Evolutionary conservation across 2,329 filamentous ascomycete genomes (phyloP), one percentile per base, ranked within the genome.

Genomic region (Colletotrichum spaethianum): DNA sequence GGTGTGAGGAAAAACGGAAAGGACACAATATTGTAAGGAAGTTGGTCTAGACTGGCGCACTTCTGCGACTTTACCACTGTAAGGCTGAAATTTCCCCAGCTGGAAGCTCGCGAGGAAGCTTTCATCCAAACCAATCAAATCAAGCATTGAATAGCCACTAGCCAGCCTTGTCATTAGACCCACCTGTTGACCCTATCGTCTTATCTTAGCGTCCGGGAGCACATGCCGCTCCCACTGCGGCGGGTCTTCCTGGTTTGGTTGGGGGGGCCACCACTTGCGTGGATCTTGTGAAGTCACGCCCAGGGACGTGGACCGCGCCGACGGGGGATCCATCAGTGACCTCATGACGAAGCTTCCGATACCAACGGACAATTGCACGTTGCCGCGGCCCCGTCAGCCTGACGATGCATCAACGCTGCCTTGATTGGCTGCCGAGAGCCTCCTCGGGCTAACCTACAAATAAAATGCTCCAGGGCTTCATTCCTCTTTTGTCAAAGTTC

Each of bases 301-400:
- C 65, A 59, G 52, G 48, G 12, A 53, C 50, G 23, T 52, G 63
- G 52, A 57, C 38, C 63, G 38, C 52, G 31, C 63, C 28, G 50
- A 26, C 38, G n/a, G 61, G 61, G 66, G 65, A 62, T 60, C 65
- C 70, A 72, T 72, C 38, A 60, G 70, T 72, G 70, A 72, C 70
- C 65, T 72, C 65, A 72, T 72, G 69, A 69, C 65, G 60, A 72
- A 60, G 59, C 31, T 38, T 59, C 60, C 50, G 59, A 60, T 64
- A 38, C 52, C 42, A 63, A 60, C 59, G 65, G 70, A 42, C n/a
- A 69, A n/a, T 61, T 64, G 59, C 18, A 55, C 64, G 26, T 53
- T 53, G 59, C 70, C 65, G 70, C 70, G 46, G 53, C 31, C 38
- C 68, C 68, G 63, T 57, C 44, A 72, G 40, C 14, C 42, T 64